These are phyloP conservation scores for Hysterangium stoloniferum DNA, from an alignment of 768 basidiomycete genomes.

Conservation along the genomic window DNA sequence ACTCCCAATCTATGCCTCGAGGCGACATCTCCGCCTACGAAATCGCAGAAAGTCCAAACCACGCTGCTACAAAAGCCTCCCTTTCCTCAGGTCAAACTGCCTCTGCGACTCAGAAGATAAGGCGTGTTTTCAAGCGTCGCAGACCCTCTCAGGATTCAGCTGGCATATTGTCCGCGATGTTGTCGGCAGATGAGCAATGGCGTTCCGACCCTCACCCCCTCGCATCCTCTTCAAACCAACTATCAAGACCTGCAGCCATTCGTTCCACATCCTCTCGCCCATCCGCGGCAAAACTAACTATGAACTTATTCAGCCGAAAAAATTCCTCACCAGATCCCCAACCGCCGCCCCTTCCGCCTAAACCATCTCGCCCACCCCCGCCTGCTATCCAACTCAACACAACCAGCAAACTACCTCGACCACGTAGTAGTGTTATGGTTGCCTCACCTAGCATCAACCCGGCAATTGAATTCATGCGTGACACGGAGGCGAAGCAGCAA, in stretches of 20 bases:
- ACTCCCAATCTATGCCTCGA: constrained; percentile 2
- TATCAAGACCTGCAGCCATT: constrained; percentile 18
- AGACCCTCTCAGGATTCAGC: constrained; percentile 48
- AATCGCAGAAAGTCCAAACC: constrained; percentile 17
- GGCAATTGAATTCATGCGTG: constrained; percentile 2
- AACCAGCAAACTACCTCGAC: constrained; percentile 29
- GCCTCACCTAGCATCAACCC: constrained; percentile 7
- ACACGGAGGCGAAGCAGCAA: constrained; percentile 1
- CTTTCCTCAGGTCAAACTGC: constrained; percentile 24
- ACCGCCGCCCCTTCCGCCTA: constrained; percentile 15
- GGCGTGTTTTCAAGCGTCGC: constrained; percentile 49
- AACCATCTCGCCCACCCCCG: constrained; percentile 23
- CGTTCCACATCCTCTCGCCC: constrained; percentile 24
- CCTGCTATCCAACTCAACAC: not conserved
- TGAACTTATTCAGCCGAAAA: constrained; percentile 38
- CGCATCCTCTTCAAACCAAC: constrained; percentile 19
- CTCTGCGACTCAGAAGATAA: constrained; percentile 43
- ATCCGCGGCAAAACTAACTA: constrained; percentile 19
- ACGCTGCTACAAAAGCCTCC: constrained; percentile 16
- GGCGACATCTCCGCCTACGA: constrained; percentile 8
- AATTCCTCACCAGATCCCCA: constrained; percentile 4
- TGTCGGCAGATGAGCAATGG: constrained; percentile 17
- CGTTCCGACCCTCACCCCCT: constrained; percentile 6
- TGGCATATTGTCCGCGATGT: constrained; percentile 18
- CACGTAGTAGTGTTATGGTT: constrained; percentile 22